These are phyloP conservation scores for Phenoliferia sp. DNA, from an alignment of 1,284 basidiomycete genomes.

Conservation along the genomic window DNA sequence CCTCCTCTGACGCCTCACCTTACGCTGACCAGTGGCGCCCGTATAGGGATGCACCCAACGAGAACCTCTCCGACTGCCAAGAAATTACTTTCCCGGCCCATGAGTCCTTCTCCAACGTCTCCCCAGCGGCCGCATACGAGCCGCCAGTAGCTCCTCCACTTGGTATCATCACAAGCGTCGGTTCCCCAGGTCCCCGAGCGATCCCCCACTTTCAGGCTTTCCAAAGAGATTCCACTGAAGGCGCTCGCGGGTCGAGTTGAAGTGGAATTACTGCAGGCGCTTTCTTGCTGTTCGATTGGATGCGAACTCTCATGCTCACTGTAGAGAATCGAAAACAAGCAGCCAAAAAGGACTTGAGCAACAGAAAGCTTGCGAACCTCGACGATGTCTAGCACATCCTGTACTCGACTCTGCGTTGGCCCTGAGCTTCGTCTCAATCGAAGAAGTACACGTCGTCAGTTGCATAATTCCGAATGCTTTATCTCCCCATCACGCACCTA, in stretches of 20 bases:
- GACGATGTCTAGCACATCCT: slow-evolving; percentile 29
- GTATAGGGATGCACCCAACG: slow-evolving; percentile 70
- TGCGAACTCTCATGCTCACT: not conserved
- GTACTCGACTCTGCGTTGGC: slow-evolving; percentile 29
- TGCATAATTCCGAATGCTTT: not conserved
- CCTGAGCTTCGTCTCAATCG: slow-evolving; percentile 21
- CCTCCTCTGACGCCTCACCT: no score
- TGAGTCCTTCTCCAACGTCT: slow-evolving; percentile 37
- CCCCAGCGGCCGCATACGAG: slow-evolving; percentile 24
- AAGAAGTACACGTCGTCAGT: not conserved
- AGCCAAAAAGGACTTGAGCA: not conserved
- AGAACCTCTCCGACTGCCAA: slow-evolving; percentile 60
- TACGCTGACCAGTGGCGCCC: slow-evolving; percentile 67
- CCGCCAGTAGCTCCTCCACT: no score
- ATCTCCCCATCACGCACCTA: slow-evolving; percentile 56
- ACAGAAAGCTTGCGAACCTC: slow-evolving; percentile 8
- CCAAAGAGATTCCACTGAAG: no score
- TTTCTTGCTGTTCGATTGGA: not conserved
- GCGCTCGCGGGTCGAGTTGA: no score
- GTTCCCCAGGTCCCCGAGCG: no score
- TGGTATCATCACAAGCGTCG: no score
- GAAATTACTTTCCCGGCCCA: slow-evolving; percentile 55
- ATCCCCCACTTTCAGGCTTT: no score
- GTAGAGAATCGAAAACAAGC: not conserved
- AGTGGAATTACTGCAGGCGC: no score